Base-by-base conservation (phyloP, 176 grass and related monocot genomes). In the Rhynchospora pubera region DNA sequence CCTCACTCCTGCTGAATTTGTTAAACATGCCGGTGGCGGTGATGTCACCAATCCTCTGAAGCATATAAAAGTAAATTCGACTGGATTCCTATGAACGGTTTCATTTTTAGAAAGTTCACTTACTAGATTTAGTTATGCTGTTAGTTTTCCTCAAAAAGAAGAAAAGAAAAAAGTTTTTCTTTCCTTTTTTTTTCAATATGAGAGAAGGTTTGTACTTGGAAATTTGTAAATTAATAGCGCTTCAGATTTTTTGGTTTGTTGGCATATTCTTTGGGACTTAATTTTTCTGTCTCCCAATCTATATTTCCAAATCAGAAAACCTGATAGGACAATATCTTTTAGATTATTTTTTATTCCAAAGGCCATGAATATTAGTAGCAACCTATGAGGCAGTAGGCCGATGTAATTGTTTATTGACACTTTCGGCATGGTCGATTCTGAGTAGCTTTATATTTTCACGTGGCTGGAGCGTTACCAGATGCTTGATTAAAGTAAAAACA, bases 1-100 rank as follows among this genome's bases (percentile, higher is more conserved):
- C 84, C 91, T 93, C 4, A 99, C 93, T 8, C 97, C 97, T 7
- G 80, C 89, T 1, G 91, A 99, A 83, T 99, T 99, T 68, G 93
- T 99, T 22, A 89, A 80, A 79, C 97, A 99, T 14, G 97, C 97
- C 3, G 97, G 97, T 5, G 93, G 93, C 26, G 89, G 79, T 52
- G 97, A 90, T 22, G 93, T 99, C 18, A 77, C 87, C 7, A 91
- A 99, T 78, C 97, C 97, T 16, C 91, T 99, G 55, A 86, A 74
- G 60, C 91, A 96, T 45, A 99, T 99, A 71, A 90, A 89, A 50
- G 80, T 96, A 72, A 91, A 90, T 65, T 85, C 89, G 86, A 69
- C 58, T 21, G 57, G 56, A 64, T 80, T 42, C 50, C 55, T 77
- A 78, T 71, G 62, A 34, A 74, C 6, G 85, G 64, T 60, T 50